Conservation (phyloP, 1,139 yeast genomes). For the Lodderomyces pseudojiufengensis region DNA sequence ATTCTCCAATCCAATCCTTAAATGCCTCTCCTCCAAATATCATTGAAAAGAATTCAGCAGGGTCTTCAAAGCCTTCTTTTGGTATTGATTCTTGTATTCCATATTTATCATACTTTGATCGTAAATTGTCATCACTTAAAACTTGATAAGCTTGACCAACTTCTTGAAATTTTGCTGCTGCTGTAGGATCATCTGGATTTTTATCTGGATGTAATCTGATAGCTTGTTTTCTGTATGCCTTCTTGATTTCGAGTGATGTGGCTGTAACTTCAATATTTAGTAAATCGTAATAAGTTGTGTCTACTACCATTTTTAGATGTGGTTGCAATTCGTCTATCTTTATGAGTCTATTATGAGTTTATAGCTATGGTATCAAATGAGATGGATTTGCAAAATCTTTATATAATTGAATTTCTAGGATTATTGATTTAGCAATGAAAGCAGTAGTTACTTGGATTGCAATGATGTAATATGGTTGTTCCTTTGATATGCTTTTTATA, state of each 20-base stretch:
- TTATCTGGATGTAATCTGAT: slow-evolving; percentile 95
- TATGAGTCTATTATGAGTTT: too few species aligned
- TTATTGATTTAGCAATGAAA: too few species aligned
- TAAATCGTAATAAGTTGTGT: slow-evolving; percentile 82
- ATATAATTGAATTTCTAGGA: too few species aligned
- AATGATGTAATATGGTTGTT: neutral
- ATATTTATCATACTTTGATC: slow-evolving; percentile 75
- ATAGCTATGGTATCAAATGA: too few species aligned
- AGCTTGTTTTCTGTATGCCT: slow-evolving; percentile 89
- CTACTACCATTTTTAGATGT: slow-evolving; percentile 80
- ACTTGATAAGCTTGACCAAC: slow-evolving; percentile 84
- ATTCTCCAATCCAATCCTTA: slow-evolving; percentile 75
- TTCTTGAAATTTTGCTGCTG: slow-evolving; percentile 86
- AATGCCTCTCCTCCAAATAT: slow-evolving; percentile 88
- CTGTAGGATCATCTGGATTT: slow-evolving; percentile 72
- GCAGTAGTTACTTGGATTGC: too few species aligned
- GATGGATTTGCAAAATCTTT: too few species aligned
- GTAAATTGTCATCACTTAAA: slow-evolving; percentile 66
- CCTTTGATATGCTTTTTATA: too few species aligned
- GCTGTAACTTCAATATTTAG: slow-evolving; percentile 70
- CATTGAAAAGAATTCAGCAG: slow-evolving; percentile 70
- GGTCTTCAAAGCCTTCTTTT: slow-evolving; percentile 82
- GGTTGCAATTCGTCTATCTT: too few species aligned
- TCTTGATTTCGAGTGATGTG: slow-evolving; percentile 78
- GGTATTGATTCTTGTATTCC: slow-evolving; percentile 87